A percentile compares a stretch with the other conserved stretches of the same genome.
phyloP scores from a whole-genome alignment of 164 flowering plant species.

The Vitis riparia region DNA sequence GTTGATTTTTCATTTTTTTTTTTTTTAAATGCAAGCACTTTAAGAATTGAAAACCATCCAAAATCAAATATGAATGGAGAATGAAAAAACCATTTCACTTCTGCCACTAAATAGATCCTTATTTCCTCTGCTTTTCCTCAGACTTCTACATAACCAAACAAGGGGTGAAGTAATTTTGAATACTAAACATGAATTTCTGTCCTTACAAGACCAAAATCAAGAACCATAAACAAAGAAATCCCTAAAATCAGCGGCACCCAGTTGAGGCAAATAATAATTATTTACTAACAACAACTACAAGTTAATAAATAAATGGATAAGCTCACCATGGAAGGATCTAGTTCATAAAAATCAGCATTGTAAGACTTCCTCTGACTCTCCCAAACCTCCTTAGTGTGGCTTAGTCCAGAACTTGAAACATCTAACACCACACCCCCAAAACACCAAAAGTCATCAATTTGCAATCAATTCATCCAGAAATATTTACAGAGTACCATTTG shows the following conservation, averaged over 20 bases:
- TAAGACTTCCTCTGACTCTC: slow-evolving; percentile 76
- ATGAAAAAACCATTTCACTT: too few relatives aligned
- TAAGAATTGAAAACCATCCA: too few relatives aligned
- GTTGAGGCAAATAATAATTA: not conserved
- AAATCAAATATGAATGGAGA: too few relatives aligned
- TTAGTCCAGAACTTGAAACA: slow-evolving; percentile 58
- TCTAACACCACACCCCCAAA: slow-evolving; percentile 33
- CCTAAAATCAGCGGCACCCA: not conserved
- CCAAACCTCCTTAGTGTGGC: slow-evolving; percentile 63
- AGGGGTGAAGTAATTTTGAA: not conserved
- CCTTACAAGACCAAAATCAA: not conserved
- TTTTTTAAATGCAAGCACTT: too few relatives aligned
- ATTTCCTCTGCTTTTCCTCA: not conserved
- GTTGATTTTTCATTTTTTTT: too few relatives aligned
- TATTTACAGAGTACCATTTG: not conserved
- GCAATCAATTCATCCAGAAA: not conserved
- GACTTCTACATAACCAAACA: not conserved
- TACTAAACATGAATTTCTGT: not conserved
- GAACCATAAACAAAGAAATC: too few relatives aligned
- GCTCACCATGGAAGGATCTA: slow-evolving; percentile 78
- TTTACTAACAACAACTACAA: not conserved
- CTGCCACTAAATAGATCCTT: too few relatives aligned
- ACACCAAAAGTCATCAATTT: not conserved
- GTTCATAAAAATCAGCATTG: slow-evolving; percentile 71
- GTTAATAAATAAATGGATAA: not conserved